phyloP scores from a whole-genome alignment of 495 filamentous ascomycete genomes.

The Stereocaulon alpinum region DNA sequence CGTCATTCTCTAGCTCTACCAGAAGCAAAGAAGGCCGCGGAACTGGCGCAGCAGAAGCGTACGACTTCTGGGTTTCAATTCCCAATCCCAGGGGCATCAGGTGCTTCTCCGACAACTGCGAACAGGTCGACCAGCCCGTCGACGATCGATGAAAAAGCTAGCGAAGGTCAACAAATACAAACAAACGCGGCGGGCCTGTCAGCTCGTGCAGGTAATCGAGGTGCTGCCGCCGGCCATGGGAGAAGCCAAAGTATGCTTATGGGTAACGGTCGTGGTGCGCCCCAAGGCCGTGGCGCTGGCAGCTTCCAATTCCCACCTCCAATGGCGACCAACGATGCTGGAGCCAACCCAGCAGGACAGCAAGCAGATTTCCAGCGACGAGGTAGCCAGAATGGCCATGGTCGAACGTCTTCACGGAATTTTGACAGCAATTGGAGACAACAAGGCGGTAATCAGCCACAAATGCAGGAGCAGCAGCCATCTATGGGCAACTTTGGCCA shows the following conservation, averaged over 20 bases:
- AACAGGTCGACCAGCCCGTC: slow-evolving; percentile 39
- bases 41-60: slow-evolving; percentile 91
- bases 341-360: slow-evolving; percentile 37
- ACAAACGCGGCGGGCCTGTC: slow-evolving; percentile 13
- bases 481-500: slow-evolving; percentile 59
- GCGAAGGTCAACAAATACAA: slow-evolving; percentile 16
- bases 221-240: slow-evolving; percentile 40
- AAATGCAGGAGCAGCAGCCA: slow-evolving; percentile 42
- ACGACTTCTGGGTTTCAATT: slow-evolving; percentile 93
- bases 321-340: slow-evolving; percentile 42
- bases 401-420: slow-evolving; percentile 73
- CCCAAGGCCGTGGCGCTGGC: slow-evolving; percentile 48
- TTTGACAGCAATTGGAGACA: slow-evolving; percentile 98
- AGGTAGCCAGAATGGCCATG: slow-evolving; percentile 58
- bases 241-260: slow-evolving; percentile 64
- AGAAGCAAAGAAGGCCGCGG: slow-evolving; percentile 95
- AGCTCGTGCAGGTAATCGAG: slow-evolving; percentile 40
- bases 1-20: slow-evolving; percentile 90
- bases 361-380: slow-evolving; percentile 62
- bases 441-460: slow-evolving; percentile 55
- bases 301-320: slow-evolving; percentile 60
- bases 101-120: slow-evolving; percentile 33
- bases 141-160: slow-evolving; percentile 33
- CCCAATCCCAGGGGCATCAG: slow-evolving; percentile 61
- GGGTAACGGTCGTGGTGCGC: slow-evolving; percentile 43